Evolutionary conservation across 1,284 basidiomycete genomes (phyloP).

Genomic region (Microstroma glucosiphilum): DNA sequence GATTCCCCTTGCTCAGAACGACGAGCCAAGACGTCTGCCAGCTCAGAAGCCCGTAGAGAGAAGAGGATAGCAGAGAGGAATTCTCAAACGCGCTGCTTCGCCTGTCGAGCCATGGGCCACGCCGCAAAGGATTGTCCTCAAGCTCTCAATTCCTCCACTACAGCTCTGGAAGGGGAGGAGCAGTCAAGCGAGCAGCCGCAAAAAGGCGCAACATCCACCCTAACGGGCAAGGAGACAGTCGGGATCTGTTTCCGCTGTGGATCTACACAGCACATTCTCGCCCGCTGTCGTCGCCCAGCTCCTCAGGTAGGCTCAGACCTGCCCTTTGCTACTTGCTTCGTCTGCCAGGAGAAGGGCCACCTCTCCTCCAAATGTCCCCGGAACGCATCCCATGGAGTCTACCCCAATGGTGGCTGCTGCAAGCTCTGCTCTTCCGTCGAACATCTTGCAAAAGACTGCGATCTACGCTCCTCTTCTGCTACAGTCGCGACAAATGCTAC

Average conservation of each 20-base stretch:
- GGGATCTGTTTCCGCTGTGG: slow-evolving; percentile 63
- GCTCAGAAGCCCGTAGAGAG: slow-evolving; percentile 62
- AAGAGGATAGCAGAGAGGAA: slow-evolving; percentile 63
- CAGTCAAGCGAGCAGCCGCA: slow-evolving; percentile 36
- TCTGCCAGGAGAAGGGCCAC: slow-evolving; percentile 68
- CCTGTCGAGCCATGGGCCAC: slow-evolving; percentile 78
- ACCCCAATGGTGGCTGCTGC: slow-evolving; percentile 88
- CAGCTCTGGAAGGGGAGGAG: slow-evolving; percentile 20
- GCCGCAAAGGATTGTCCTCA: slow-evolving; percentile 70
- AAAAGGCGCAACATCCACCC: slow-evolving; percentile 11
- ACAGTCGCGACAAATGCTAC: slow-evolving; percentile 18
- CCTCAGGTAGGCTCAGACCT: slow-evolving; percentile 56
- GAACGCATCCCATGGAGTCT: slow-evolving; percentile 74
- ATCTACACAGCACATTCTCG: slow-evolving; percentile 69
- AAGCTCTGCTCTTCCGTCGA: slow-evolving; percentile 77
- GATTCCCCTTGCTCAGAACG: background rate
- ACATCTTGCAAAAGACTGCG: slow-evolving; percentile 80
- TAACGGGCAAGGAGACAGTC: slow-evolving; percentile 49
- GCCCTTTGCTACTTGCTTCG: slow-evolving; percentile 85
- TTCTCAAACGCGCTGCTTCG: slow-evolving; percentile 69
- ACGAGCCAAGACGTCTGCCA: slow-evolving; percentile 44
- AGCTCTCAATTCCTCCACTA: slow-evolving; percentile 20
- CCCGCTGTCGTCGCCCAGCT: slow-evolving; percentile 65
- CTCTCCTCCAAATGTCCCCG: slow-evolving; percentile 72
- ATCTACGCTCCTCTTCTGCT: slow-evolving; percentile 58